Percentiles rank a stretch among this genome's conserved stretches.
Conservation (phyloP, 345 rosid genomes). For the Brassica nigra region DNA sequence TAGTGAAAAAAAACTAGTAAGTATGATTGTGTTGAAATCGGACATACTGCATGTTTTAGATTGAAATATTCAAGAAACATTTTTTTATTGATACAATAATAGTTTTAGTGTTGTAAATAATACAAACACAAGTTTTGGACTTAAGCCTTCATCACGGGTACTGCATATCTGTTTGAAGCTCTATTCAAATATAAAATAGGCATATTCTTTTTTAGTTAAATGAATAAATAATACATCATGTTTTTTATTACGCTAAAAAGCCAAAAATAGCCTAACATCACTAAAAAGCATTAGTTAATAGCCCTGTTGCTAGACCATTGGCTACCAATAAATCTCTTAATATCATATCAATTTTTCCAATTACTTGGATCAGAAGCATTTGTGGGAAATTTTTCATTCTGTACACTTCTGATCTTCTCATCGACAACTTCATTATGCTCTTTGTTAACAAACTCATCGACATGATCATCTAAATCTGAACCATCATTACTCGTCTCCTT, state of each 20-base stretch:
- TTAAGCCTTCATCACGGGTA: too few relatives aligned
- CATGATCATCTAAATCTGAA: background rate
- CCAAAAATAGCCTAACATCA: background rate
- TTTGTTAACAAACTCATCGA: background rate
- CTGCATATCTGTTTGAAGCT: too few relatives aligned
- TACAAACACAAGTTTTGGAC: background rate
- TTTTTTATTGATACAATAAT: background rate
- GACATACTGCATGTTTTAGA: background rate
- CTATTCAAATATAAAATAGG: background rate
- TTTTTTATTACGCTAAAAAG: too few relatives aligned
- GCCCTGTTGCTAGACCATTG: background rate
- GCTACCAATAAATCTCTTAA: background rate
- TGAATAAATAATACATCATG: background rate
- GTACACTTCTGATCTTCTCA: background rate
- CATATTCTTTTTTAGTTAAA: background rate
- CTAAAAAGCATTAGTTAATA: background rate
- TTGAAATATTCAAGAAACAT: background rate
- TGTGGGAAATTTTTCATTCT: background rate
- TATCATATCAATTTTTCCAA: background rate
- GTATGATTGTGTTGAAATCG: background rate
- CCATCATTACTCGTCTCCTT: background rate
- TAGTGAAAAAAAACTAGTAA: background rate
- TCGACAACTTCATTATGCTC: background rate
- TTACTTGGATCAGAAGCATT: background rate
- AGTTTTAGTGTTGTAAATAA: background rate